Evolutionary conservation across 768 basidiomycete species (phyloP).

Genomic region (Boletus rubroflammeus): DNA sequence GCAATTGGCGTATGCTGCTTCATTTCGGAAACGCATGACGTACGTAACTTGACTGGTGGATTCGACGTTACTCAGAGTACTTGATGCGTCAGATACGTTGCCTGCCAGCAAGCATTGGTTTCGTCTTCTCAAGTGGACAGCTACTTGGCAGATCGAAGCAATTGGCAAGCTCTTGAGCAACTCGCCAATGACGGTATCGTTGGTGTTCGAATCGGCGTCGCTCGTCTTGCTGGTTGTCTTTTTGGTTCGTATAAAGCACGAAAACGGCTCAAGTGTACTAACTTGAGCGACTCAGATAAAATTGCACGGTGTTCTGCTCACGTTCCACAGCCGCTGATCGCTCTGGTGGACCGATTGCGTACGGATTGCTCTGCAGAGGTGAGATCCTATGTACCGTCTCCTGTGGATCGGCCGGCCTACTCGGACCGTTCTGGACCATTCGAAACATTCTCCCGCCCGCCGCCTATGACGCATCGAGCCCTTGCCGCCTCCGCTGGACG

Average conservation of each 20-base stretch:
- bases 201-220: constrained; percentile 82
- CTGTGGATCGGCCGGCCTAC: constrained; percentile 18
- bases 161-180: constrained; percentile 49
- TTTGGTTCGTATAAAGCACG: constrained; percentile 43
- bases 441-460: constrained; percentile 39
- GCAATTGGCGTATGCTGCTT: constrained; percentile 43
- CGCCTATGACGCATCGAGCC: constrained; percentile 18
- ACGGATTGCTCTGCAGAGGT: constrained; percentile 61
- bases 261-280: constrained; percentile 4
- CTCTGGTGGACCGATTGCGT: constrained; percentile 46
- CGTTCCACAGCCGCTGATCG: constrained; percentile 35
- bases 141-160: constrained; percentile 39
- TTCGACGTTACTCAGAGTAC: constrained; percentile 12
- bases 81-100: constrained; percentile 55
- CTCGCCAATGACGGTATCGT: constrained; percentile 68
- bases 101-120: constrained; percentile 63
- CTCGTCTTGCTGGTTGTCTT: constrained; percentile 61
- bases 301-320: constrained; percentile 5
- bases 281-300: constrained; percentile 14
- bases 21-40: constrained; percentile 69
- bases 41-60: constrained; percentile 35
- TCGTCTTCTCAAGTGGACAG: constrained; percentile 33
- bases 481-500: constrained; percentile 1
- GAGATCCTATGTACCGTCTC: constrained; percentile 49
- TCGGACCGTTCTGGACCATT: constrained; percentile 20